These are phyloP conservation scores for Ophiostoma himal-ulmi DNA, from an alignment of 2,329 filamentous ascomycete species.

Conservation along the genomic window DNA sequence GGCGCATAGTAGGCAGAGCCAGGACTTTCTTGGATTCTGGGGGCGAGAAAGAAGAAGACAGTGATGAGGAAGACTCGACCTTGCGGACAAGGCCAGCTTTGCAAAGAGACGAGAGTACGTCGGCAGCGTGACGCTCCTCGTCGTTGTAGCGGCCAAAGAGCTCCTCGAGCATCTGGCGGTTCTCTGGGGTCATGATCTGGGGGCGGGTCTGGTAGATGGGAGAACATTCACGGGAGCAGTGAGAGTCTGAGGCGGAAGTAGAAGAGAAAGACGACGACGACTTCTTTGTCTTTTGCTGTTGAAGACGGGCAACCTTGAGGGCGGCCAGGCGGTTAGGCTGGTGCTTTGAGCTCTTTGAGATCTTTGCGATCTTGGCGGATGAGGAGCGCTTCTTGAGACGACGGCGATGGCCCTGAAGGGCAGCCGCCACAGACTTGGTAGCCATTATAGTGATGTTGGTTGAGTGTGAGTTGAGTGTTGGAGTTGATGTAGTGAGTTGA, in stretches of 20 bases:
- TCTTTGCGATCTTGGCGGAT: background rate
- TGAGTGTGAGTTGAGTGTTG: background rate
- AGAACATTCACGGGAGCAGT: background rate
- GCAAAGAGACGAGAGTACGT: constrained; percentile 23
- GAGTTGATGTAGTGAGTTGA: background rate
- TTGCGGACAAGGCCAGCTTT: constrained; percentile 15
- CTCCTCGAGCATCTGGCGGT: constrained; percentile 15
- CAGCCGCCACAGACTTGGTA: constrained; percentile 18
- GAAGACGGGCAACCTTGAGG: background rate
- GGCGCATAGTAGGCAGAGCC: constrained; percentile 25
- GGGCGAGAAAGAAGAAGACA: background rate
- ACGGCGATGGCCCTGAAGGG: constrained; percentile 19
- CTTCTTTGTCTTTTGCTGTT: background rate
- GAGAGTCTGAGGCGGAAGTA: background rate
- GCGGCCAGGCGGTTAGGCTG: background rate
- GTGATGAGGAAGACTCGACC: background rate
- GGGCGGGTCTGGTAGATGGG: constrained; percentile 9
- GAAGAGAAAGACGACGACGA: background rate
- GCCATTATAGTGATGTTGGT: constrained; percentile 16
- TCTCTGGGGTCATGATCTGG: constrained; percentile 16
- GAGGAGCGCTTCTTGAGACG: constrained; percentile 12
- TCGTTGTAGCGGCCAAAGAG: constrained; percentile 21
- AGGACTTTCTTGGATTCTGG: background rate
- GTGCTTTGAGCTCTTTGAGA: background rate
- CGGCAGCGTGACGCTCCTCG: constrained; percentile 23